Conservation (phyloP, 1,139 yeast genomes). For the Blastobotrys malaysiensis region DNA sequence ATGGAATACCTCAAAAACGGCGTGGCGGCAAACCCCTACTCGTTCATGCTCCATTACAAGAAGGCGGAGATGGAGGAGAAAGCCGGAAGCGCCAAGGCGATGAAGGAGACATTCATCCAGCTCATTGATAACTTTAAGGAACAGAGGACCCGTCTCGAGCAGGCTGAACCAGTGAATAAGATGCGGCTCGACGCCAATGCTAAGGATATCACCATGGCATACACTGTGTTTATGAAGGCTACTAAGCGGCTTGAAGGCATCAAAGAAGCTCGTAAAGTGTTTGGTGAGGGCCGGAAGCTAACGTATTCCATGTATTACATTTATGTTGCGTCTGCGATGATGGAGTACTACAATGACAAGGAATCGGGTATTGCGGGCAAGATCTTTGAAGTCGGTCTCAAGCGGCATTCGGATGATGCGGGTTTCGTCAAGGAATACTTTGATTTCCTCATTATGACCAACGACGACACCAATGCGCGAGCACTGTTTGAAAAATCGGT, state of each 20-base stretch:
- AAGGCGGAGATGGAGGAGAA: slow-evolving; percentile 67
- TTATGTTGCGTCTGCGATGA: slow-evolving; percentile 73
- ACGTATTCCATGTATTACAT: slow-evolving; percentile 69
- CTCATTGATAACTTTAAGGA: slow-evolving; percentile 39
- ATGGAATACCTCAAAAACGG: slow-evolving; percentile 49
- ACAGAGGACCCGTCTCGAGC: slow-evolving; percentile 27
- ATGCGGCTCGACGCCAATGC: slow-evolving; percentile 19
- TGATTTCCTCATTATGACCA: slow-evolving; percentile 62
- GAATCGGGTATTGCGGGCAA: slow-evolving; percentile 66
- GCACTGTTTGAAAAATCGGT: slow-evolving; percentile 71
- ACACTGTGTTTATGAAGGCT: slow-evolving; percentile 34
- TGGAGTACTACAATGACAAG: slow-evolving; percentile 63
- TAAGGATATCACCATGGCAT: slow-evolving; percentile 32
- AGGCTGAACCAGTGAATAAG: slow-evolving; percentile 1
- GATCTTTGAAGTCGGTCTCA: slow-evolving; percentile 76
- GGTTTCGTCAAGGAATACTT: slow-evolving; percentile 65
- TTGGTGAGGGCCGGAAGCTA: slow-evolving; percentile 66
- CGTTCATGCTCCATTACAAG: slow-evolving; percentile 62
- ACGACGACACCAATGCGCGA: slow-evolving; percentile 77
- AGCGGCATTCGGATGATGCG: slow-evolving; percentile 47
- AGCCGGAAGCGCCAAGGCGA: slow-evolving; percentile 46
- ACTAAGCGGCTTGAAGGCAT: slow-evolving; percentile 37
- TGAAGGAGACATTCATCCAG: slow-evolving; percentile 47
- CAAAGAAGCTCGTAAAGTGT: slow-evolving; percentile 39
- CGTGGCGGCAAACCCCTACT: slow-evolving; percentile 60